phyloP scores from a whole-genome alignment of 768 basidiomycete genomes.

The Chalciporus sphaerocephalus region DNA sequence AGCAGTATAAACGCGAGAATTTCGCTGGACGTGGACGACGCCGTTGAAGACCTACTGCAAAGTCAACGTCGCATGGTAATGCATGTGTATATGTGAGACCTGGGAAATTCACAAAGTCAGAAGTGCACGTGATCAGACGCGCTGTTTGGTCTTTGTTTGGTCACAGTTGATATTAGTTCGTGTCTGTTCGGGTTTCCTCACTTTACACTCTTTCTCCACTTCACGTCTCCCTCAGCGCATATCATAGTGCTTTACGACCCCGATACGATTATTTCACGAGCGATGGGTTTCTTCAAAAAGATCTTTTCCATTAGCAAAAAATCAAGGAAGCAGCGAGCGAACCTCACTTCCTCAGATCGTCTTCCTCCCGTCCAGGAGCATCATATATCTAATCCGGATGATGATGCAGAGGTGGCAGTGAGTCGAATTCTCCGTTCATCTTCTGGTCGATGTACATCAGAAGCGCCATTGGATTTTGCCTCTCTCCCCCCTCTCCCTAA shows the following conservation, averaged over 20 bases:
- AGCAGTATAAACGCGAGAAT: not conserved
- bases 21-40: not conserved
- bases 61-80: conserved; percentile 13
- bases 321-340: conserved; percentile 41
- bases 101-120: no score
- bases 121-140: conserved; percentile 22
- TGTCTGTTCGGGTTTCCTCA: conserved; percentile 3
- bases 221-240: conserved; percentile 23
- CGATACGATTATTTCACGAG: conserved; percentile 20
- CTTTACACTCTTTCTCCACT: conserved; percentile 18
- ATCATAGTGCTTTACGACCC: conserved; percentile 23
- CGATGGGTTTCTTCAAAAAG: conserved; percentile 68
- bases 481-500: conserved; percentile 67
- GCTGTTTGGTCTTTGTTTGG: conserved; percentile 42
- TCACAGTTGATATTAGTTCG: conserved; percentile 29
- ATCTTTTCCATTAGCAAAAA: conserved; percentile 67
- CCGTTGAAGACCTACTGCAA: not conserved
- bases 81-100: no score
- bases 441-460: conserved; percentile 60
- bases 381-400: conserved; percentile 25
- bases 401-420: conserved; percentile 44
- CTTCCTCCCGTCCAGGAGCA: conserved; percentile 24
- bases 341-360: conserved; percentile 24
- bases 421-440: conserved; percentile 63
- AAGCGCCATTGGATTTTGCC: conserved; percentile 51